Percentiles rank a stretch among this genome's conserved stretches.
These are phyloP conservation scores for Sporothrix dimorphospora DNA, from an alignment of 2,329 filamentous ascomycete genomes.

Conservation along the genomic window DNA sequence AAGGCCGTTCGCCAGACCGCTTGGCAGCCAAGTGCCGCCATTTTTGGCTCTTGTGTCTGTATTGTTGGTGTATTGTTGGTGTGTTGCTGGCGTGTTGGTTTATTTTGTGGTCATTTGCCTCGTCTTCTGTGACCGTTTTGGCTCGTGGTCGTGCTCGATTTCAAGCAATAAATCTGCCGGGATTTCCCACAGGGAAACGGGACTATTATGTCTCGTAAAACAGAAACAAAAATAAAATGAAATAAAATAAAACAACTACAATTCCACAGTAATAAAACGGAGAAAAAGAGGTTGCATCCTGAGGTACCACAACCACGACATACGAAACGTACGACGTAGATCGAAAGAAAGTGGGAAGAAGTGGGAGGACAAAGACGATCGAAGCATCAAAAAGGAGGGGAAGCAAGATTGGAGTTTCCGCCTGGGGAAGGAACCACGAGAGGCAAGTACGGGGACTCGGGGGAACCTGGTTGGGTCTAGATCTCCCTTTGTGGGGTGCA, in stretches of 20 bases:
- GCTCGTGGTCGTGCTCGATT: no score
- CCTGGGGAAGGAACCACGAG: background rate
- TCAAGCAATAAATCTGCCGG: no score
- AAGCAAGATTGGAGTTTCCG: background rate
- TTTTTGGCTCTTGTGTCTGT: background rate
- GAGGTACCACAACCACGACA: background rate
- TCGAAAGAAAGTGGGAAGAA: slow-evolving; percentile 7
- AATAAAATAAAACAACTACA: no score
- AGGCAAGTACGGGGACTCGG: background rate
- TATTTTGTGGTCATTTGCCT: background rate
- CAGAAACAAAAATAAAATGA: no score
- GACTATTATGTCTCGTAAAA: no score
- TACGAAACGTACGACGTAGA: background rate
- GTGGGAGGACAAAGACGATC: background rate
- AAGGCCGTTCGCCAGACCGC: background rate
- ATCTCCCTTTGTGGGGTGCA: background rate
- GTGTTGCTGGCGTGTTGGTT: background rate
- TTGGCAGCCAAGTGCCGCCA: slow-evolving; percentile 5
- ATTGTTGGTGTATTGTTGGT: background rate
- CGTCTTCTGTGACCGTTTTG: background rate
- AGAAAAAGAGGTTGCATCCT: background rate
- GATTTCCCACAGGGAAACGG: no score
- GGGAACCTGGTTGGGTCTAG: background rate
- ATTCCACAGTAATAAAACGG: background rate
- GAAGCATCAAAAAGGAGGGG: background rate